Percentiles rank a stretch among this genome's conserved stretches.
These are phyloP conservation scores for Saksenaea vasiformis DNA, from an alignment of 371 early-diverging fungal genomes.

Conservation along the genomic window DNA sequence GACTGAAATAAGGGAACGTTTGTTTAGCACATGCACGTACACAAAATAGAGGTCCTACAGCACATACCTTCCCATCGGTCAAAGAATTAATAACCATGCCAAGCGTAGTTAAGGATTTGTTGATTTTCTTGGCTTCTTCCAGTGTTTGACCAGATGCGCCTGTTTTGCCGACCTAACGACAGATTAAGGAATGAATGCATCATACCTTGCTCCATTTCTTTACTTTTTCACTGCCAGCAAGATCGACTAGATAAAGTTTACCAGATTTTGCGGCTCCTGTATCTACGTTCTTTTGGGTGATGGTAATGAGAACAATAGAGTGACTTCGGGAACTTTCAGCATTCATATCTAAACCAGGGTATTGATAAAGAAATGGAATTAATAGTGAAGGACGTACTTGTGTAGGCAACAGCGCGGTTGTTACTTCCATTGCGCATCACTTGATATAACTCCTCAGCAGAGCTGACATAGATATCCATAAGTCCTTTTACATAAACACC, in stretches of 20 bases:
- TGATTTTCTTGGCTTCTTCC: conserved; percentile 99
- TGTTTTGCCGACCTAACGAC: conserved; percentile 81
- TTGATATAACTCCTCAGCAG: conserved; percentile 91
- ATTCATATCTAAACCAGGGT: conserved; percentile 82
- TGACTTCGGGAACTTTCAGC: conserved; percentile 95
- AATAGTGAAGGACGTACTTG: conserved; percentile 55
- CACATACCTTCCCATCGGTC: conserved; percentile 80
- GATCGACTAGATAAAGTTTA: conserved; percentile 95
- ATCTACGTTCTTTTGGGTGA: conserved; percentile 88
- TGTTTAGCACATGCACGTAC: not conserved
- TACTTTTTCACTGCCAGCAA: conserved; percentile 99
- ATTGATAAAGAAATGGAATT: not conserved
- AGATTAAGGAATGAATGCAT: not conserved
- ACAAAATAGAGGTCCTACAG: not conserved
- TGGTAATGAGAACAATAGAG: conserved; percentile 93
- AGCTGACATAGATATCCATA: conserved; percentile 89
- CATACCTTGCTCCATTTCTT: not conserved
- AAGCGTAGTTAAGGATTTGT: conserved; percentile 95
- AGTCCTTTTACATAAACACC: conserved; percentile 97
- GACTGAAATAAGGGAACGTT: conserved; percentile 53
- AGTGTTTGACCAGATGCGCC: conserved; percentile 97
- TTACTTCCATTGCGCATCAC: conserved; percentile 89
- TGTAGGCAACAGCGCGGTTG: conserved; percentile 89
- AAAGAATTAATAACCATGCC: conserved; percentile 99
- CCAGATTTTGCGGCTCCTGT: conserved; percentile 88